A percentile compares a stretch with the other conserved stretches of the same genome.
These are phyloP conservation scores for Ogataea degrootiae DNA, from an alignment of 805 yeast genomes.

Conservation along the genomic window DNA sequence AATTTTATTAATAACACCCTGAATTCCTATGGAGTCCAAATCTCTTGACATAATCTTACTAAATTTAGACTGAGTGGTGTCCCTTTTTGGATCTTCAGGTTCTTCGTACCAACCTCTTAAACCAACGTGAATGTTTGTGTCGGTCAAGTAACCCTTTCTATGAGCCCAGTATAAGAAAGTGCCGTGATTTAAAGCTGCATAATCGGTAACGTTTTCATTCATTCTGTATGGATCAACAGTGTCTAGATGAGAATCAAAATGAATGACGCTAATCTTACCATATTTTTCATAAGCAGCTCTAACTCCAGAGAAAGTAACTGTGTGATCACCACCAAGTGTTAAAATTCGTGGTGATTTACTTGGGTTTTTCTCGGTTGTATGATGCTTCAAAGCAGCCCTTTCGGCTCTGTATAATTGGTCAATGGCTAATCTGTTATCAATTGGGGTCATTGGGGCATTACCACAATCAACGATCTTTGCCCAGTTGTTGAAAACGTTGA, in stretches of 20 bases:
- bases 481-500: slow-evolving; percentile 31
- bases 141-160: slow-evolving; percentile 51
- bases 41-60: slow-evolving; percentile 41
- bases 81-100: slow-evolving; percentile 35
- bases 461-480: slow-evolving; percentile 48
- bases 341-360: slow-evolving; percentile 36
- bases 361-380: slow-evolving; percentile 17
- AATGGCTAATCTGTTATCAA: slow-evolving; percentile 49
- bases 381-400: slow-evolving; percentile 38
- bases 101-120: slow-evolving; percentile 54
- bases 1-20: slow-evolving; percentile 32
- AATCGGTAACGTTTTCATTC: slow-evolving; percentile 55
- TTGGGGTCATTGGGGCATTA: slow-evolving; percentile 52
- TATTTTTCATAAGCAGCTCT: slow-evolving; percentile 46
- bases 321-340: slow-evolving; percentile 61
- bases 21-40: slow-evolving; percentile 36
- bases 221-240: slow-evolving; percentile 61
- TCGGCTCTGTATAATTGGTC: slow-evolving; percentile 49
- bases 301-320: slow-evolving; percentile 47
- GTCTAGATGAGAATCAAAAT: slow-evolving; percentile 66
- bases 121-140: slow-evolving; percentile 51
- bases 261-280: slow-evolving; percentile 48
- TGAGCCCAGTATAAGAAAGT: slow-evolving; percentile 63
- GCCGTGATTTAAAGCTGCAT: slow-evolving; percentile 54
- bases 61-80: slow-evolving; percentile 23